phyloP scores from a whole-genome alignment of 345 rosid genomes.

The Psidium friedrichsthalianum region DNA sequence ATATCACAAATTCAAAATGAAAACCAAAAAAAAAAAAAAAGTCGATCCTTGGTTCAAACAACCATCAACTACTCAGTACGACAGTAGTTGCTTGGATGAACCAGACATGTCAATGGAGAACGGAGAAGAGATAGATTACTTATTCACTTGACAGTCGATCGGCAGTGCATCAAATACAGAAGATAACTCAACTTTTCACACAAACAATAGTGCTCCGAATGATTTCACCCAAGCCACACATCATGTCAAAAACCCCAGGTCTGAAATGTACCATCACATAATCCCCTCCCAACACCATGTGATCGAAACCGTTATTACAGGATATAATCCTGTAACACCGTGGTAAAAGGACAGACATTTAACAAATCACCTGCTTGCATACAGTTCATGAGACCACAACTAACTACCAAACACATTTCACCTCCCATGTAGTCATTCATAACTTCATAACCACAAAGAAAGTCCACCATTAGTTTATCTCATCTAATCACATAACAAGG shows the following conservation, averaged over 20 bases:
- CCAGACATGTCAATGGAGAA: background rate
- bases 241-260: background rate
- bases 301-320: background rate
- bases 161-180: background rate
- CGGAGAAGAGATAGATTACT: background rate
- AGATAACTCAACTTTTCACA: background rate
- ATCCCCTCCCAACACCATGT: background rate
- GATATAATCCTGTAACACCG: background rate
- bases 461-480: background rate
- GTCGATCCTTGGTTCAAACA: background rate
- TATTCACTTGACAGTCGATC: background rate
- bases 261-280: background rate
- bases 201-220: background rate
- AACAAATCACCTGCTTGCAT: background rate
- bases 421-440: background rate
- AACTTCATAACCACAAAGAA: background rate
- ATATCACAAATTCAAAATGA: background rate
- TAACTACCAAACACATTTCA: background rate
- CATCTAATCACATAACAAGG: background rate
- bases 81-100: background rate
- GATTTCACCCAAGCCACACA: background rate
- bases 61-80: background rate
- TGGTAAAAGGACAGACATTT: background rate
- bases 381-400: background rate
- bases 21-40: background rate